Evolutionary conservation across 306 rosid species (phyloP).

Genomic region (Castanea mollissima): DNA sequence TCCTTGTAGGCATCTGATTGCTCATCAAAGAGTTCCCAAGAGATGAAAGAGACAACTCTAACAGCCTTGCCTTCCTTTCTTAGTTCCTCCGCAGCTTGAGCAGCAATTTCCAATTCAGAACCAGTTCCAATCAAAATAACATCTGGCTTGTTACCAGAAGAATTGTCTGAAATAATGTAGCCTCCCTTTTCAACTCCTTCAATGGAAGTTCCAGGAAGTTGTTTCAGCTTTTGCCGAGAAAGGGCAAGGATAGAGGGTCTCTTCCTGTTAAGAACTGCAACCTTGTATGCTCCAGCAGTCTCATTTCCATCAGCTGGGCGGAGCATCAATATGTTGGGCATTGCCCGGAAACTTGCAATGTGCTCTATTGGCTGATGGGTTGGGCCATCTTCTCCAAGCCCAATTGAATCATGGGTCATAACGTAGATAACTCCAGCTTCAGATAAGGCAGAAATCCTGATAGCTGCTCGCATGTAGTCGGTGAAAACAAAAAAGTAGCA

Average conservation of each 20-base stretch:
- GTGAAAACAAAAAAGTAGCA: slow-evolving; percentile 99
- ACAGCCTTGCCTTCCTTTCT: slow-evolving; percentile 93
- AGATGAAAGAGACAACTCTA: slow-evolving; percentile 82
- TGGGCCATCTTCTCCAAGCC: slow-evolving; percentile 99
- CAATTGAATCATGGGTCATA: slow-evolving; percentile 98
- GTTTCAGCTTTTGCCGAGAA: slow-evolving; percentile 83
- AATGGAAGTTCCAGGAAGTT: slow-evolving; percentile 79
- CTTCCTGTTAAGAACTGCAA: slow-evolving; percentile 72
- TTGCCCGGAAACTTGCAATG: slow-evolving; percentile 95
- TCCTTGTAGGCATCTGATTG: slow-evolving; percentile 94
- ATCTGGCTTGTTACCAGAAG: slow-evolving; percentile 91
- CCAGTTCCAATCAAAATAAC: slow-evolving; percentile 93
- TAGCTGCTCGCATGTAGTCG: slow-evolving; percentile 98
- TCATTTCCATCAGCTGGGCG: slow-evolving; percentile 98
- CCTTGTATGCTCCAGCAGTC: slow-evolving; percentile 96
- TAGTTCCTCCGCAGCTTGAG: slow-evolving; percentile 83
- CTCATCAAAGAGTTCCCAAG: slow-evolving; percentile 91
- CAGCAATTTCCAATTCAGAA: slow-evolving; percentile 91
- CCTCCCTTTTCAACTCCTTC: slow-evolving; percentile 96
- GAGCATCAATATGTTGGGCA: slow-evolving; percentile 96
- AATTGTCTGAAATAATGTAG: slow-evolving; percentile 79
- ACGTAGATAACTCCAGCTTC: slow-evolving; percentile 80
- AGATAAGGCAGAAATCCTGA: slow-evolving; percentile 79
- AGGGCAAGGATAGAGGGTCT: slow-evolving; percentile 97
- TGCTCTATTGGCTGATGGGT: slow-evolving; percentile 99